Evolutionary conservation across 2,329 filamentous ascomycete genomes (phyloP).

Genomic region (Fusarium sp.): DNA sequence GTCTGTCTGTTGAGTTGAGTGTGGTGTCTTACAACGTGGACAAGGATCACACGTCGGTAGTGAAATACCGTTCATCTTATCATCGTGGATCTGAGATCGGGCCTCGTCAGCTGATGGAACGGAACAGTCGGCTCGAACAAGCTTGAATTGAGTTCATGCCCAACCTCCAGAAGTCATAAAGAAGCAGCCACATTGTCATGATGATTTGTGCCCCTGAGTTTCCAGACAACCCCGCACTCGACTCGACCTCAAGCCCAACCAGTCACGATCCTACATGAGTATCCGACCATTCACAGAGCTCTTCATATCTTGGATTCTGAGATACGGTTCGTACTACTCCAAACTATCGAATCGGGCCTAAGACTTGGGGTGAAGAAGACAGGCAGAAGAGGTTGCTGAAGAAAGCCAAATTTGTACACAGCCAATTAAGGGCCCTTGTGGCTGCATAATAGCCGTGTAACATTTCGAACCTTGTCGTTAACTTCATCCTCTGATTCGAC

Average conservation of each 20-base stretch:
- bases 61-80: slow-evolving; percentile 5
- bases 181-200: slow-evolving; percentile 22
- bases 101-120: background rate
- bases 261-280: background rate
- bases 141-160: slow-evolving; percentile 1
- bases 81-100: background rate
- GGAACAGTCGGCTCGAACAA: slow-evolving; percentile 4
- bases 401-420: background rate
- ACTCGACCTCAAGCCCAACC: background rate
- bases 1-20: background rate
- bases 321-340: background rate
- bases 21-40: background rate
- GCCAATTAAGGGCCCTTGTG: background rate
- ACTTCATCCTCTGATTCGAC: slow-evolving; percentile 5
- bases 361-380: background rate
- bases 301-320: background rate
- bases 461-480: background rate
- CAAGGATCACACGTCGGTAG: background rate
- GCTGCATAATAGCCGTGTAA: background rate
- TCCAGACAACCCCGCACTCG: background rate
- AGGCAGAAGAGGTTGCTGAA: background rate
- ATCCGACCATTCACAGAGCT: background rate
- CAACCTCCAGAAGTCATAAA: slow-evolving; percentile 16
- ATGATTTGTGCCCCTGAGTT: slow-evolving; percentile 3
- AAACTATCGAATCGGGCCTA: background rate